Evolutionary conservation across 345 rosid genomes (phyloP).

Genomic region (Hypericum perforatum): DNA sequence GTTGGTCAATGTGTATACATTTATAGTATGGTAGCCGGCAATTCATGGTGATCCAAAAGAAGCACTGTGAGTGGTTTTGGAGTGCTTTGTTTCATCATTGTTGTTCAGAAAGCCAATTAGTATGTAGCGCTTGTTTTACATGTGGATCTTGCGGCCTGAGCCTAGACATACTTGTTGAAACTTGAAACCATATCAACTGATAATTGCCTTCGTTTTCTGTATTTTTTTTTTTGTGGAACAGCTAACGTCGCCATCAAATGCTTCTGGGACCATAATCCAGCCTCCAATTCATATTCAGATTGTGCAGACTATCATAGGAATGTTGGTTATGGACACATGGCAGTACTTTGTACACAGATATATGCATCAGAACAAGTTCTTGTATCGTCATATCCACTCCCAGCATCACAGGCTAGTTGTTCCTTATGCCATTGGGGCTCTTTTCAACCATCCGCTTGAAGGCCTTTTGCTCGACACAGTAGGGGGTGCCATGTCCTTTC

Average conservation of each 20-base stretch:
- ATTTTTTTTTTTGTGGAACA: slow-evolving; percentile 22
- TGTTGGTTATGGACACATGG: slow-evolving; percentile 67
- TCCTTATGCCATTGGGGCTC: slow-evolving; percentile 64
- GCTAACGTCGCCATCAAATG: slow-evolving; percentile 40
- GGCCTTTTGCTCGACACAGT: slow-evolving; percentile 62
- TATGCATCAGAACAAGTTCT: slow-evolving; percentile 63
- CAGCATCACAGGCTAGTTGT: slow-evolving; percentile 67
- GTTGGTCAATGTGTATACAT: too few species aligned
- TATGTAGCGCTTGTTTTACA: slow-evolving; percentile 1
- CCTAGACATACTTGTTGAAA: neutral
- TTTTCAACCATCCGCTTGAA: slow-evolving; percentile 59
- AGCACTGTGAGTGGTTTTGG: neutral
- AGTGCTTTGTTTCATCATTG: neutral
- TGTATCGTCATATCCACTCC: slow-evolving; percentile 59
- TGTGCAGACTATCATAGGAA: slow-evolving; percentile 42
- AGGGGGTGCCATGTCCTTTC: slow-evolving; percentile 61
- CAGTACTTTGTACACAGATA: slow-evolving; percentile 61
- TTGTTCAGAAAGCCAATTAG: neutral
- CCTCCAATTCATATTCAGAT: slow-evolving; percentile 38
- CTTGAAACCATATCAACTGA: neutral
- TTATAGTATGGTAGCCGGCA: too few species aligned
- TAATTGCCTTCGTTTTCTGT: neutral
- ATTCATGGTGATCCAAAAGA: too few species aligned
- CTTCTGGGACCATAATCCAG: slow-evolving; percentile 34
- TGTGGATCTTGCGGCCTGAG: neutral